These are phyloP conservation scores for Truncatella angustata DNA, from an alignment of 2,329 filamentous ascomycete genomes.

Conservation along the genomic window DNA sequence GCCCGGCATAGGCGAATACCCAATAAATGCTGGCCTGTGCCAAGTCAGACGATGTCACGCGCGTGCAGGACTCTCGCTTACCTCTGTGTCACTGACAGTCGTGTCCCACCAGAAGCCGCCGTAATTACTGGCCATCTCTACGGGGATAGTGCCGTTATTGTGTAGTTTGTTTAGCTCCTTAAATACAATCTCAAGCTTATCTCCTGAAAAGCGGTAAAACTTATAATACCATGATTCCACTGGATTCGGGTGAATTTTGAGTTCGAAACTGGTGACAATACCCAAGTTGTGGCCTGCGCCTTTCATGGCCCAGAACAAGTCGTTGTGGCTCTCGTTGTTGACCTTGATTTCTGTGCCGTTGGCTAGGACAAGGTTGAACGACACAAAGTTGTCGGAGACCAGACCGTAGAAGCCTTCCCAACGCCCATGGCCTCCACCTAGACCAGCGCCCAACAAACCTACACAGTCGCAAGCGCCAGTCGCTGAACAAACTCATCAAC, in stretches of 20 bases:
- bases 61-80: slow-evolving; percentile 5
- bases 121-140: not conserved
- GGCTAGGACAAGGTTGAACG: slow-evolving; percentile 9
- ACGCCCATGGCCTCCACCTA: slow-evolving; percentile 10
- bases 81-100: slow-evolving; percentile 13
- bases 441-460: slow-evolving; percentile 42
- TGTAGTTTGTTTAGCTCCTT: slow-evolving; percentile 2
- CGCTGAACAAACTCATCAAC: slow-evolving; percentile 24
- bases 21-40: slow-evolving; percentile 17
- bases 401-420: slow-evolving; percentile 10
- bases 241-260: not conserved
- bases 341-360: slow-evolving; percentile 8
- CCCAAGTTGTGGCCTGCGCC: slow-evolving; percentile 28
- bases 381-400: slow-evolving; percentile 6
- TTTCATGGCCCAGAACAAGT: slow-evolving; percentile 45
- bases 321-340: not conserved
- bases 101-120: slow-evolving; percentile 9
- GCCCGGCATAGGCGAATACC: slow-evolving; percentile 22
- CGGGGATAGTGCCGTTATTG: not conserved
- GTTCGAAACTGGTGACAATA: slow-evolving; percentile 7
- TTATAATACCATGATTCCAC: slow-evolving; percentile 11
- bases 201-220: slow-evolving; percentile 10
- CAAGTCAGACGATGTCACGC: not conserved
- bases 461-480: slow-evolving; percentile 54
- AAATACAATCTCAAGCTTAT: slow-evolving; percentile 15